These are phyloP conservation scores for Chlorophyllum brunneum DNA, from an alignment of 768 basidiomycete genomes.

Conservation along the genomic window DNA sequence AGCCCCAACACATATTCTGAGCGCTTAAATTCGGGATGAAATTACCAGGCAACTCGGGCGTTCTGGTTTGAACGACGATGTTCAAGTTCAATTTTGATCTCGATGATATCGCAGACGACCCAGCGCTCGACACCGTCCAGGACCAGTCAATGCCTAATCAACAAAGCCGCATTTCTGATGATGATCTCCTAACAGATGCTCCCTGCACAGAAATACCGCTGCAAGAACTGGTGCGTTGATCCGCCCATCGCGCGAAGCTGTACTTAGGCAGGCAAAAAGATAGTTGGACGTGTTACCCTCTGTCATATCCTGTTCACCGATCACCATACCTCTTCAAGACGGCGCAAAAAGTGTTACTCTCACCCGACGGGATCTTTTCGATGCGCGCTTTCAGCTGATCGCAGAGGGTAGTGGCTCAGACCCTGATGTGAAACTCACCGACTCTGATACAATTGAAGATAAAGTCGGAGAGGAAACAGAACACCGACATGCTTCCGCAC, in stretches of 20 bases:
- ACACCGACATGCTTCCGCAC: constrained; percentile 27
- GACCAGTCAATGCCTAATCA: not conserved
- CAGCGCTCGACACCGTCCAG: constrained; percentile 5
- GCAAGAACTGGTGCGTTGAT: constrained; percentile 30
- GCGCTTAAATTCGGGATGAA: not conserved
- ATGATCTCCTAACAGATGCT: constrained; percentile 7
- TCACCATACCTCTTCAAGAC: constrained; percentile 45
- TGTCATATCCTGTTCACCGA: constrained; percentile 76
- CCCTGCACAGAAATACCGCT: constrained; percentile 31
- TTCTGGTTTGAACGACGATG: constrained; percentile 26
- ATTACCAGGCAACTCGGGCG: not conserved
- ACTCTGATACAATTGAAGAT: not conserved
- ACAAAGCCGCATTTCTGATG: not conserved
- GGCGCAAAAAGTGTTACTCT: constrained; percentile 36
- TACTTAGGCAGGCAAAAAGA: constrained; percentile 13
- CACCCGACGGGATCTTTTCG: constrained; percentile 84
- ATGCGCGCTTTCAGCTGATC: constrained; percentile 93
- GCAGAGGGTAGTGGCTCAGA: constrained; percentile 38
- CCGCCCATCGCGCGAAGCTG: constrained; percentile 8
- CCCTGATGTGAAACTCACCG: constrained; percentile 22
- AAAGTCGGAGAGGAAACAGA: not conserved
- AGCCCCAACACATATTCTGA: not conserved
- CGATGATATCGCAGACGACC: constrained; percentile 30
- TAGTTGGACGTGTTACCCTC: constrained; percentile 71
- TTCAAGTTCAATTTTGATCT: constrained; percentile 73